Evolutionary conservation across 306 rosid species (phyloP).

Genomic region (Malus sylvestris): DNA sequence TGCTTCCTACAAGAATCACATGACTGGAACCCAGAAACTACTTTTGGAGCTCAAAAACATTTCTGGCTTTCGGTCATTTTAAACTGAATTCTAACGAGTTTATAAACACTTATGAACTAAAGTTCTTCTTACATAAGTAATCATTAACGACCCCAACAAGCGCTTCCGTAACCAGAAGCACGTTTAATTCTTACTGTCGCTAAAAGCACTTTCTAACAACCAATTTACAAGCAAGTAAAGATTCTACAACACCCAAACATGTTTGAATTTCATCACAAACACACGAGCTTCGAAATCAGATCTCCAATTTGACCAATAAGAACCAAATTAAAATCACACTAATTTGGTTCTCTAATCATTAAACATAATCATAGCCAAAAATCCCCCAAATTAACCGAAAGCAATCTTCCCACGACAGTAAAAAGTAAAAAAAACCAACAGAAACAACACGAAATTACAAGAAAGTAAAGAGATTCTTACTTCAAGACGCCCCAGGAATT

Average conservation of each 20-base stretch:
- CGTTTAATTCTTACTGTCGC: no score
- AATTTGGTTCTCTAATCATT: background rate
- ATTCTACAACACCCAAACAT: background rate
- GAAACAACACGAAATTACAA: background rate
- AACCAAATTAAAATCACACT: background rate
- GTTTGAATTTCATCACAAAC: no score
- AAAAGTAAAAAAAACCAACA: background rate
- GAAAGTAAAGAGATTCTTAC: slow-evolving; percentile 23
- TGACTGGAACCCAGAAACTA: no score
- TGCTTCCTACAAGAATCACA: no score
- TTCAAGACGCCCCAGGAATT: slow-evolving; percentile 77
- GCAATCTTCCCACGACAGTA: background rate
- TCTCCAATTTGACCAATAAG: background rate
- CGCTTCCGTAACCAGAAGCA: no score
- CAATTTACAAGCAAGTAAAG: background rate
- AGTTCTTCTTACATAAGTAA: no score
- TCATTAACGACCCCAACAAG: no score
- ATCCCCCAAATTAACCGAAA: background rate
- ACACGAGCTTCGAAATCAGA: background rate
- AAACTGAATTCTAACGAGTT: no score
- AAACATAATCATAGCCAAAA: background rate
- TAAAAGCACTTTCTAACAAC: no score
- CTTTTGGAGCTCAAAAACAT: no score
- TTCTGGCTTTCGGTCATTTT: no score
- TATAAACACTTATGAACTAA: background rate